Base-by-base conservation (phyloP, 441 rosid genomes). In the Arabidopsis lyrata region DNA sequence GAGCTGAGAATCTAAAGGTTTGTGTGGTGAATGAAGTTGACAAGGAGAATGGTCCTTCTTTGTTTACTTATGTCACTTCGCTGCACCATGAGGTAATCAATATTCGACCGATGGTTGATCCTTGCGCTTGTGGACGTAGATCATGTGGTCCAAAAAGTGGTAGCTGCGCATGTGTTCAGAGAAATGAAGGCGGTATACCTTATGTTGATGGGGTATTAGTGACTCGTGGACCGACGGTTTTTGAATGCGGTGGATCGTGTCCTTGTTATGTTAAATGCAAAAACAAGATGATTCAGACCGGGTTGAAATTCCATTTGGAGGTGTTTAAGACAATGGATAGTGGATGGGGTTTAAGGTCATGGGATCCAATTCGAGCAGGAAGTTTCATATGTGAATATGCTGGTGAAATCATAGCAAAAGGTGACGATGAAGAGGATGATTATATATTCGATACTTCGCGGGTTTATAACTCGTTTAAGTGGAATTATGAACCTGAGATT, bases 351-450 rank as follows among this genome's bases (percentile, higher is more conserved):
- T 65, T 85, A 16, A 72, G 83, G 34, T 81, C 85, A 0, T 85
- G 79, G 83, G 85, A 85, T 63, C 77, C 85, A 2, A 79, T 85
- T 18, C 81, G 86, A 20, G 81, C 82, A n/a, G 88, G 86, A n/a
- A 76, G 82, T 59, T 81, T 80, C 69, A 81, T 85, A 18, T 85
- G 88, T 45, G 84, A 81, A 55, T 84, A 77, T 75, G 83, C 85
- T 31, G 88, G 88, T 24, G 82, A 81, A 52, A 77, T 70, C 24
- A 54, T 79, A n/a, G 59, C 70, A 11, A 52, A 66, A 47, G 27
- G 31, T 8, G 48, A 63, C 32, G 48, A 60, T 13, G 84, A 73
- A 34, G 84, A 70, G 44, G 79, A 79, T 63, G 79, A 75, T 8
- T 80, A 75, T 15, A 32, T 80, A 54, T 84, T 84, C 53, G 81